Conservation (phyloP, 441 rosid species). For the Populus hybrid region DNA sequence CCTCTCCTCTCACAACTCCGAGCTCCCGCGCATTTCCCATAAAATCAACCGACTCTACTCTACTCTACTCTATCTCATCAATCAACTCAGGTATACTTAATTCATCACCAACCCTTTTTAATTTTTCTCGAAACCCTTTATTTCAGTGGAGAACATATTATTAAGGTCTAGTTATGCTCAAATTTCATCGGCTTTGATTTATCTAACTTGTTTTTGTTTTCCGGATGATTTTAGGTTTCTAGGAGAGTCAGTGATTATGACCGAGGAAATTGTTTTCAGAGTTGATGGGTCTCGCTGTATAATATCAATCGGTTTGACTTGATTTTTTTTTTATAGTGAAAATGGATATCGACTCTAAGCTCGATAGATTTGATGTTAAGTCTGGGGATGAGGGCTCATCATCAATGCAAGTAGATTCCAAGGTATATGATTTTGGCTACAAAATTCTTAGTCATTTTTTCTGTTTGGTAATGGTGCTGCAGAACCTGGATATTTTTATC, state of each 20-base stretch:
- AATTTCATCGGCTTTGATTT: background rate
- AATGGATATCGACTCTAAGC: conserved; percentile 52
- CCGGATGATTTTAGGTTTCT: background rate
- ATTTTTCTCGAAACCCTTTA: background rate
- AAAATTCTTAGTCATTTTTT: background rate
- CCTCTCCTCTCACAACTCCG: background rate
- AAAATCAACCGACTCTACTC: background rate
- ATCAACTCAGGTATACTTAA: background rate
- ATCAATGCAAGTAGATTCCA: conserved; percentile 45
- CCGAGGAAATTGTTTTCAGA: background rate
- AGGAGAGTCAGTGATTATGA: background rate
- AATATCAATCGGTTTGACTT: background rate
- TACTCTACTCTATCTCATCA: background rate
- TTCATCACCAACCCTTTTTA: background rate
- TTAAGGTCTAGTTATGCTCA: background rate
- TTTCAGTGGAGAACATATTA: background rate
- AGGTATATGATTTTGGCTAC: conserved; percentile 20
- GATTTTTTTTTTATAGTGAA: background rate
- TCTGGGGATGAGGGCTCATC: conserved; percentile 32
- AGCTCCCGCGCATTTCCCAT: background rate
- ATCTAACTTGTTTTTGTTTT: too few relatives aligned
- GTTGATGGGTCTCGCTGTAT: background rate
- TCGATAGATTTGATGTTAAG: conserved; percentile 25
- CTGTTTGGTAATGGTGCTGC: background rate
- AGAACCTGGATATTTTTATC: background rate